A percentile compares a stretch with the other conserved stretches of the same genome.
Conservation (phyloP, 768 basidiomycete species). For the Agaricus sinodeliciosus region DNA sequence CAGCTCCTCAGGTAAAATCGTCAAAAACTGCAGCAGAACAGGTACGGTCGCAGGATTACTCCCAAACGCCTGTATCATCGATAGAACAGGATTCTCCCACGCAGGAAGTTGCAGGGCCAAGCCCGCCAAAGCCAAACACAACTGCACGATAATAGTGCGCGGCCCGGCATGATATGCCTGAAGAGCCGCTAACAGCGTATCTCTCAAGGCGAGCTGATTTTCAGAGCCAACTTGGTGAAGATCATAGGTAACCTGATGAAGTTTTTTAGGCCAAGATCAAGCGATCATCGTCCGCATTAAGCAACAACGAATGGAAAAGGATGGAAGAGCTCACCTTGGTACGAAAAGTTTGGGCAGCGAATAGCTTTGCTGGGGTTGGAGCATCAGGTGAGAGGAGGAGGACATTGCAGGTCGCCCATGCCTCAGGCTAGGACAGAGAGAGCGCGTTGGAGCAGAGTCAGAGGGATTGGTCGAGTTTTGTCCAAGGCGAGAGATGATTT, state of each 20-base stretch:
- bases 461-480: slow-evolving; percentile 54
- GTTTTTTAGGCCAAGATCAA: slow-evolving; percentile 19
- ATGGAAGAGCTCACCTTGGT: slow-evolving; percentile 62
- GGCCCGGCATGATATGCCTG: slow-evolving; percentile 70
- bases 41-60: slow-evolving; percentile 79
- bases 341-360: slow-evolving; percentile 95
- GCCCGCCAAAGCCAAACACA: slow-evolving; percentile 86
- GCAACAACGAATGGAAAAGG: not conserved
- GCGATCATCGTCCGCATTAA: slow-evolving; percentile 4
- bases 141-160: slow-evolving; percentile 77
- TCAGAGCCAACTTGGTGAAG: slow-evolving; percentile 75
- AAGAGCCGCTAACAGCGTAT: slow-evolving; percentile 79
- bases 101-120: slow-evolving; percentile 83
- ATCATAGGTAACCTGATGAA: slow-evolving; percentile 90
- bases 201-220: slow-evolving; percentile 73
- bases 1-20: slow-evolving; percentile 86
- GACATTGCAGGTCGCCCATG: slow-evolving; percentile 93
- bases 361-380: slow-evolving; percentile 76
- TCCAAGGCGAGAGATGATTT: slow-evolving; percentile 72
- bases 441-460: slow-evolving; percentile 56
- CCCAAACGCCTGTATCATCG: slow-evolving; percentile 82
- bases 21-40: slow-evolving; percentile 82
- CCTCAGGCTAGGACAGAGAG: slow-evolving; percentile 78
- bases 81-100: slow-evolving; percentile 78
- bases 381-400: slow-evolving; percentile 78